A percentile compares a stretch with the other conserved stretches of the same genome.
These are phyloP conservation scores for Teunomyces cretensis DNA, from an alignment of 805 yeast species.

Conservation along the genomic window DNA sequence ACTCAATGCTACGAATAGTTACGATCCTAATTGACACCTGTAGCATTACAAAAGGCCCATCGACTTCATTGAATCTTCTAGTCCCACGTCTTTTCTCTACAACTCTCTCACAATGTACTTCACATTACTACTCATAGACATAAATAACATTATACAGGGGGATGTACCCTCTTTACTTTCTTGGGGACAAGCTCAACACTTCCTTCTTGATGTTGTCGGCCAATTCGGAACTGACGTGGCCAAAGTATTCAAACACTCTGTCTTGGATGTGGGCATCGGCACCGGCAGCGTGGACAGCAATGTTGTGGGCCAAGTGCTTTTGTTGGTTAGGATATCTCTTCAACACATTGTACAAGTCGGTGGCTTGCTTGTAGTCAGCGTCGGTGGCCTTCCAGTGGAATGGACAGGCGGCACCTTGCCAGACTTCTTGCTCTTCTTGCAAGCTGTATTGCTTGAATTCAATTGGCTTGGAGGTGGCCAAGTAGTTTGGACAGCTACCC, in stretches of 20 bases:
- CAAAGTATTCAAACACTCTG: constrained; percentile 72
- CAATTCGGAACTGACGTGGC: constrained; percentile 67
- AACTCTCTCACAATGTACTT: neutral
- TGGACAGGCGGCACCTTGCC: constrained; percentile 80
- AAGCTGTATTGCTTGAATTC: constrained; percentile 45
- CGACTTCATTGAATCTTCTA: no score
- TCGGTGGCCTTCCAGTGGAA: constrained; percentile 81
- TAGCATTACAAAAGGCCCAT: no score
- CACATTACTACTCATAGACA: constrained; percentile 3
- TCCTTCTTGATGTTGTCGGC: constrained; percentile 69
- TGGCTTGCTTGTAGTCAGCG: constrained; percentile 78
- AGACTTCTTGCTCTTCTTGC: constrained; percentile 72
- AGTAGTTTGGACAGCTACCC: constrained; percentile 76
- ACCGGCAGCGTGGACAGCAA: constrained; percentile 67
- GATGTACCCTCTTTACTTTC: constrained; percentile 28
- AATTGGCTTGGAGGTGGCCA: constrained; percentile 54
- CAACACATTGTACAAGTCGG: constrained; percentile 74
- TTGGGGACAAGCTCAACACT: constrained; percentile 50
- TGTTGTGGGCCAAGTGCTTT: constrained; percentile 76
- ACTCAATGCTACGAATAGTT: neutral
- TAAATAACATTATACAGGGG: constrained; percentile 6
- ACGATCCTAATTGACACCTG: no score
- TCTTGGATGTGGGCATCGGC: constrained; percentile 81
- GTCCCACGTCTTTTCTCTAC: no score
- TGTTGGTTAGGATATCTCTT: constrained; percentile 81